These are phyloP conservation scores for Akanthomyces lecanii DNA, from an alignment of 2,329 filamentous ascomycete species.

Conservation along the genomic window DNA sequence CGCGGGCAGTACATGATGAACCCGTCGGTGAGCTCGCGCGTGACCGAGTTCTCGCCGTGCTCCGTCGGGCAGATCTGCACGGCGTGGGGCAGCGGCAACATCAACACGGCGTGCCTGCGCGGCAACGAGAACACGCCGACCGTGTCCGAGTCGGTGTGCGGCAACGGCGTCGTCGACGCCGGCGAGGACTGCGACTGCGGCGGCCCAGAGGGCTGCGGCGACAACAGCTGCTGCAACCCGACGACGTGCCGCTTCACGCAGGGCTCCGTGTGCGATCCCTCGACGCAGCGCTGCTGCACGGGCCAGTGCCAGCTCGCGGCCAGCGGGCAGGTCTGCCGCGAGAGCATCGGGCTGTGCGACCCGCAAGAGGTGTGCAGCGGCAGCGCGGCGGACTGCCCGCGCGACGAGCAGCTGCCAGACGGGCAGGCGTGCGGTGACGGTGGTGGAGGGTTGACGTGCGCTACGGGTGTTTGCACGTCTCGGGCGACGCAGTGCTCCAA, in stretches of 20 bases:
- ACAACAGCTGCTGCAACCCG: slow-evolving; percentile 72
- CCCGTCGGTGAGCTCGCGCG: slow-evolving; percentile 65
- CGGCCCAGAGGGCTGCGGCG: slow-evolving; percentile 58
- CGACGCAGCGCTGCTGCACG: slow-evolving; percentile 69
- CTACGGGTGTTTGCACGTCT: slow-evolving; percentile 81
- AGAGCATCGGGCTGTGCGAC: slow-evolving; percentile 70
- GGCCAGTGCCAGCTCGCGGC: slow-evolving; percentile 58
- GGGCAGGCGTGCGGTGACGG: slow-evolving; percentile 63
- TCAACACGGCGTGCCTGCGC: slow-evolving; percentile 67
- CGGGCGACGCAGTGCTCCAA: slow-evolving; percentile 76
- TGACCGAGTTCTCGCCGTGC: slow-evolving; percentile 74
- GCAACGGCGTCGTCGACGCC: slow-evolving; percentile 83
- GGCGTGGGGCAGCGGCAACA: slow-evolving; percentile 66
- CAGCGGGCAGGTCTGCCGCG: slow-evolving; percentile 65
- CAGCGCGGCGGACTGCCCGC: slow-evolving; percentile 61
- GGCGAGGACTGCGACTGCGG: slow-evolving; percentile 90
- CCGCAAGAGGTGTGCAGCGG: slow-evolving; percentile 73
- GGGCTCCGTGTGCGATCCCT: slow-evolving; percentile 66
- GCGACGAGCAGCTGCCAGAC: slow-evolving; percentile 60
- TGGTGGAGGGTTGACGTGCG: slow-evolving; percentile 57
- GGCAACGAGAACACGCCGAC: slow-evolving; percentile 72
- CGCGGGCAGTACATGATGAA: slow-evolving; percentile 80
- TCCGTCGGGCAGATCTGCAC: slow-evolving; percentile 83
- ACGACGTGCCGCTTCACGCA: slow-evolving; percentile 72
- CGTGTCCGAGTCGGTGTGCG: slow-evolving; percentile 73